Evolutionary conservation across 1,139 yeast genomes (phyloP).

Genomic region (Nakaseomyces delphensis): DNA sequence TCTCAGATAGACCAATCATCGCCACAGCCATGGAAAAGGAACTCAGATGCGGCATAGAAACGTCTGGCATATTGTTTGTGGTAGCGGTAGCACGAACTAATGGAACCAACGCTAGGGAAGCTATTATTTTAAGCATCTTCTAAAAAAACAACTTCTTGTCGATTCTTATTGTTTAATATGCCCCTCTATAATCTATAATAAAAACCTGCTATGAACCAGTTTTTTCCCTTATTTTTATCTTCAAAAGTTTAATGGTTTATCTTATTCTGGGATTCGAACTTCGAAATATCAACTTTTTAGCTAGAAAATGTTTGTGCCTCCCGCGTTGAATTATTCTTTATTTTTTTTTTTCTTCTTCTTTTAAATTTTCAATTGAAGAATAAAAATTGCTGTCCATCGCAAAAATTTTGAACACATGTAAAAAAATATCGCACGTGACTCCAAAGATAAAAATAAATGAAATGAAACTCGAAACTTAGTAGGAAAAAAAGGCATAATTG

Average conservation of each 20-base stretch:
- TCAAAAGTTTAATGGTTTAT: too few species aligned
- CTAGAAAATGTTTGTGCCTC: too few species aligned
- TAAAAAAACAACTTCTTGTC: neutral
- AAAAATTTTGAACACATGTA: neutral
- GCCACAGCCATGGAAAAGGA: constrained; percentile 61
- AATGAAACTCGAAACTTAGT: too few species aligned
- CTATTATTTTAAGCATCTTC: neutral
- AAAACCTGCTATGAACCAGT: neutral
- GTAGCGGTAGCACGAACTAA: constrained; percentile 8
- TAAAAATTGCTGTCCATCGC: neutral
- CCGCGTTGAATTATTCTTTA: neutral
- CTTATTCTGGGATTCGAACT: too few species aligned
- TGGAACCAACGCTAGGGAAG: constrained; percentile 4
- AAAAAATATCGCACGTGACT: neutral
- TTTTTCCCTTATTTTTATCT: neutral
- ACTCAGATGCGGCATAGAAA: constrained; percentile 11
- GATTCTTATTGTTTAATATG: too few species aligned
- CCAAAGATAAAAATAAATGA: neutral
- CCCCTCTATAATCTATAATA: neutral
- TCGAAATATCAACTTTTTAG: too few species aligned
- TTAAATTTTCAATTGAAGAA: neutral
- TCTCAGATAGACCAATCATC: constrained; percentile 88
- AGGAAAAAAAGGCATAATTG: too few species aligned
- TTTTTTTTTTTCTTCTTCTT: neutral
- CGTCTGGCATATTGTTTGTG: constrained; percentile 4